Evolutionary conservation across 2,329 filamentous ascomycete genomes (phyloP).

Genomic region (Fusarium poae): DNA sequence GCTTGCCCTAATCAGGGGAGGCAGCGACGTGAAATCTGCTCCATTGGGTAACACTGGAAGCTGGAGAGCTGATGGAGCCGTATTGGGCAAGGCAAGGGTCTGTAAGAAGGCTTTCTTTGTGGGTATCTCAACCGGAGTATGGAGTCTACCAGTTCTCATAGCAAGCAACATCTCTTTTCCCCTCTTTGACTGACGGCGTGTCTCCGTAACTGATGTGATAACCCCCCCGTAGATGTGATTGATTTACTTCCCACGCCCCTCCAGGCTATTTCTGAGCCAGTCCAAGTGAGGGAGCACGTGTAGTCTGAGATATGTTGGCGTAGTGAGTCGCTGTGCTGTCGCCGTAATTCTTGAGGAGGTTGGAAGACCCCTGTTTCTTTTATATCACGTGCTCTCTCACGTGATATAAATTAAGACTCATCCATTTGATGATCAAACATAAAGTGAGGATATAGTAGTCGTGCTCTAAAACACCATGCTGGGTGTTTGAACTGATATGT

Average conservation of each 20-base stretch:
- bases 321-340: slow-evolving; percentile 24
- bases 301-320: slow-evolving; percentile 38
- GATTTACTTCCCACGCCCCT: slow-evolving; percentile 40
- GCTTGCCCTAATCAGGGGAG: slow-evolving; percentile 54
- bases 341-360: slow-evolving; percentile 34
- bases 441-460: not conserved
- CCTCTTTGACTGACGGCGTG: slow-evolving; percentile 31
- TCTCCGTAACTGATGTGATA: slow-evolving; percentile 43
- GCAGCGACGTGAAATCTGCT: slow-evolving; percentile 48
- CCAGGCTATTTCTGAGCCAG: slow-evolving; percentile 22
- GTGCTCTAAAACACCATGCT: not conserved
- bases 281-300: slow-evolving; percentile 37
- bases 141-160: slow-evolving; percentile 47
- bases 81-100: slow-evolving; percentile 41
- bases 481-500: too few species aligned
- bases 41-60: slow-evolving; percentile 49
- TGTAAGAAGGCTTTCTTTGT: slow-evolving; percentile 40
- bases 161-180: slow-evolving; percentile 44
- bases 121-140: slow-evolving; percentile 40
- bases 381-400: slow-evolving; percentile 38
- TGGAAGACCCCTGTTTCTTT: slow-evolving; percentile 30
- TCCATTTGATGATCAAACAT: not conserved
- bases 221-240: slow-evolving; percentile 48
- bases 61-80: slow-evolving; percentile 33
- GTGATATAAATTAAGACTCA: slow-evolving; percentile 7